Conservation (phyloP, 2,329 filamentous ascomycete species). For the Aspergillus vadensis region DNA sequence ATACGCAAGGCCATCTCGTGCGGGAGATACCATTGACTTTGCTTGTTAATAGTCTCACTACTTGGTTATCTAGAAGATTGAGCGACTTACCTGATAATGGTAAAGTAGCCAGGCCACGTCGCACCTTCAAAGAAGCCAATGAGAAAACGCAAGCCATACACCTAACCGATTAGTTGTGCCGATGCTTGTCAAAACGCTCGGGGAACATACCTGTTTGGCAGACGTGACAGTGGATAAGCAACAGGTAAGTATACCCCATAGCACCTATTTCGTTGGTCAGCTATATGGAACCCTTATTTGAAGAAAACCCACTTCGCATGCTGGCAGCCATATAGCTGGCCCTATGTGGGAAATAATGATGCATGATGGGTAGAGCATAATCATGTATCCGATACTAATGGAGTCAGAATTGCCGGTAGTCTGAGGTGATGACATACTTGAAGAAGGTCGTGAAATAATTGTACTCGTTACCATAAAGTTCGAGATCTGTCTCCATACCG, state of each 20-base stretch:
- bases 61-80: too few relatives aligned
- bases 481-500: conserved; percentile 10
- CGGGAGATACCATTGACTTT: conserved; percentile 9
- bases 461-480: conserved; percentile 9
- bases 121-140: conserved; percentile 10
- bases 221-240: conserved; percentile 4
- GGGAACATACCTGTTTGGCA: neutral
- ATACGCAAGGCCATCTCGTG: conserved; percentile 12
- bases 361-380: conserved; percentile 11
- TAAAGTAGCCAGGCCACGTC: conserved; percentile 9
- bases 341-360: conserved; percentile 6
- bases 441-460: conserved; percentile 14
- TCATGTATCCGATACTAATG: conserved; percentile 7
- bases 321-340: conserved; percentile 5
- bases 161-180: neutral
- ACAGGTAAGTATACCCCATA: conserved; percentile 1
- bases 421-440: neutral
- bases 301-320: neutral
- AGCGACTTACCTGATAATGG: conserved; percentile 7
- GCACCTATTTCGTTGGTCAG: neutral
- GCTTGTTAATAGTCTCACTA: too few relatives aligned
- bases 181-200: neutral
- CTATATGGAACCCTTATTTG: too few relatives aligned
- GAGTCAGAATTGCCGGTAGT: neutral
- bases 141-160: conserved; percentile 8